Conservation (phyloP, 176 grass and related monocot species). For the Poa pratensis region DNA sequence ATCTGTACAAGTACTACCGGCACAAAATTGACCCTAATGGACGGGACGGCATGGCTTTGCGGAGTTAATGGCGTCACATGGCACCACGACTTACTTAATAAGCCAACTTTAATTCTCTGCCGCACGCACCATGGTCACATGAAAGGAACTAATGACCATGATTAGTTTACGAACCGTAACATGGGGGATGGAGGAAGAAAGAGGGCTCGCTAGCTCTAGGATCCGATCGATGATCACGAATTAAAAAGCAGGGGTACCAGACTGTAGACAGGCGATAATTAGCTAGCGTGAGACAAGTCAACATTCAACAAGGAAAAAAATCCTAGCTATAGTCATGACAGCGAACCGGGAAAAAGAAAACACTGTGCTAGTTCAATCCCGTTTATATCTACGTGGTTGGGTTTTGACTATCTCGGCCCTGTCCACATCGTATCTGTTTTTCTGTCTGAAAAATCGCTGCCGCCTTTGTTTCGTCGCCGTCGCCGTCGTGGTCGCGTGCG, state of each 20-base stretch:
- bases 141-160: constrained; percentile 27
- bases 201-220: neutral
- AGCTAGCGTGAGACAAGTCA: constrained; percentile 18
- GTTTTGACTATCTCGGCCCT: neutral
- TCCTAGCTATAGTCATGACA: neutral
- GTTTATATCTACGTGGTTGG: neutral
- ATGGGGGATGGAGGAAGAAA: constrained; percentile 6
- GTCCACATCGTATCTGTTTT: neutral
- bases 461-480: neutral
- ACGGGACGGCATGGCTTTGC: neutral
- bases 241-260: constrained; percentile 27
- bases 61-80: constrained; percentile 49
- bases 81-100: neutral
- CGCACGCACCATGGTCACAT: constrained; percentile 31
- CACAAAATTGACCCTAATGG: neutral
- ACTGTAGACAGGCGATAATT: neutral
- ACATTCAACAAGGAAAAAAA: neutral
- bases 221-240: neutral
- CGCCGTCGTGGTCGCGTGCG: neutral
- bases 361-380: no score
- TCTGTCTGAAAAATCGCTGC: neutral
- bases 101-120: neutral
- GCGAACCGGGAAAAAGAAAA: neutral
- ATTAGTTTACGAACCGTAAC: constrained; percentile 45
- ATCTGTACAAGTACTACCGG: neutral